phyloP scores from a whole-genome alignment of 108 stramenopile species.

The Asterionellopsis glacialis region DNA sequence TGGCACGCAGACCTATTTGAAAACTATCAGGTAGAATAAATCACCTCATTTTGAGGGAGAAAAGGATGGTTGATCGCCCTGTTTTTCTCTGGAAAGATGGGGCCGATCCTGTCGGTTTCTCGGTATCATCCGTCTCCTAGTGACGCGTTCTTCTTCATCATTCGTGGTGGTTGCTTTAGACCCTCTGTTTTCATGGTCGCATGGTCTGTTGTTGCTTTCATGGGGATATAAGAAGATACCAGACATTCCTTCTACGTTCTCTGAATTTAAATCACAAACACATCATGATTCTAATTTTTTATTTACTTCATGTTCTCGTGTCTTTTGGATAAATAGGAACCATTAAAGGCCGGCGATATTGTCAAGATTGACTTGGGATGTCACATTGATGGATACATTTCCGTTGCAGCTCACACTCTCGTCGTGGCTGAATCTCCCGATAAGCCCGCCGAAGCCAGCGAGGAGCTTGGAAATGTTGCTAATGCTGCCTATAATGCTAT shows the following conservation, averaged over 20 bases:
- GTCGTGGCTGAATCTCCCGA: constrained; percentile 60
- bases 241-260: background rate
- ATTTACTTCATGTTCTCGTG: background rate
- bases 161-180: constrained; percentile 15
- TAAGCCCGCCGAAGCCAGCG: constrained; percentile 42
- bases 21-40: constrained; percentile 36
- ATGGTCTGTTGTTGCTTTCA: constrained; percentile 16
- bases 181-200: constrained; percentile 72
- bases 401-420: constrained; percentile 95
- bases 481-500: constrained; percentile 97
- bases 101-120: too few relatives aligned
- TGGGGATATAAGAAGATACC: background rate
- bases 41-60: constrained; percentile 2
- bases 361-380: constrained; percentile 99
- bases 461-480: constrained; percentile 77
- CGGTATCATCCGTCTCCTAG: constrained; percentile 1
- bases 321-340: constrained; percentile 31
- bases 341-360: constrained; percentile 91
- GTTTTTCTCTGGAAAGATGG: too few relatives aligned
- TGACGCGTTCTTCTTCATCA: background rate
- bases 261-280: background rate
- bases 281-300: background rate
- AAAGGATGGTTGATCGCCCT: constrained; percentile 54
- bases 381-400: constrained; percentile 99
- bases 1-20: constrained; percentile 41